A percentile compares a stretch with the other conserved stretches of the same genome.
Evolutionary conservation across 768 basidiomycete species (phyloP).

Genomic region (Dendrothele bispora): DNA sequence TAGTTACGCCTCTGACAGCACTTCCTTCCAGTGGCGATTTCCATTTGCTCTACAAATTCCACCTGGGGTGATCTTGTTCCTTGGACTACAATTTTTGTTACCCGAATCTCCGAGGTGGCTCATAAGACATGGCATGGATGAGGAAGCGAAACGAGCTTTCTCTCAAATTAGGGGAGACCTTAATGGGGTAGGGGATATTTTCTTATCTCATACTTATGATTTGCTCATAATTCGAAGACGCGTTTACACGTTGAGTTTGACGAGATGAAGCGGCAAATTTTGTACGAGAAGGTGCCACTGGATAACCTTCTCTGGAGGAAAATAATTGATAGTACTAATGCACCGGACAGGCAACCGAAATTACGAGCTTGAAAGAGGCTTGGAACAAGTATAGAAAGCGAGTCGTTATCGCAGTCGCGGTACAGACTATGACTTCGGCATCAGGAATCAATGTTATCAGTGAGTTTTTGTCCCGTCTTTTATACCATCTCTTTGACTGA

Average conservation of each 20-base stretch:
- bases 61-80: constrained; percentile 2
- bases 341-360: not conserved
- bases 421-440: constrained; percentile 1
- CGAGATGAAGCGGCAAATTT: constrained; percentile 1
- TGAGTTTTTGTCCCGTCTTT: not conserved
- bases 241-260: not conserved
- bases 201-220: no score
- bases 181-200: not conserved
- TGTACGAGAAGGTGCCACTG: constrained; percentile 3
- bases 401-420: constrained; percentile 1
- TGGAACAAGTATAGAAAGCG: constrained; percentile 3
- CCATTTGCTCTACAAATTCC: constrained; percentile 1
- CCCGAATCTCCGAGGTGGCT: constrained; percentile 5
- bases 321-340: no score
- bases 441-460: constrained; percentile 2
- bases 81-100: constrained; percentile 1
- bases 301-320: no score
- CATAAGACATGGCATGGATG: not conserved
- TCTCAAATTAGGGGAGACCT: constrained; percentile 3
- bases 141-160: not conserved
- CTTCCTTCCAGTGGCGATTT: constrained; percentile 3
- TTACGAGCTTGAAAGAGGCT: not conserved
- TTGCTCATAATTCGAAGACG: not conserved
- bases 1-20: not conserved
- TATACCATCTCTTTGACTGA: not conserved